Evolutionary conservation across 148 eudicot genomes (phyloP).

Genomic region (Rhododendron mucronatum): DNA sequence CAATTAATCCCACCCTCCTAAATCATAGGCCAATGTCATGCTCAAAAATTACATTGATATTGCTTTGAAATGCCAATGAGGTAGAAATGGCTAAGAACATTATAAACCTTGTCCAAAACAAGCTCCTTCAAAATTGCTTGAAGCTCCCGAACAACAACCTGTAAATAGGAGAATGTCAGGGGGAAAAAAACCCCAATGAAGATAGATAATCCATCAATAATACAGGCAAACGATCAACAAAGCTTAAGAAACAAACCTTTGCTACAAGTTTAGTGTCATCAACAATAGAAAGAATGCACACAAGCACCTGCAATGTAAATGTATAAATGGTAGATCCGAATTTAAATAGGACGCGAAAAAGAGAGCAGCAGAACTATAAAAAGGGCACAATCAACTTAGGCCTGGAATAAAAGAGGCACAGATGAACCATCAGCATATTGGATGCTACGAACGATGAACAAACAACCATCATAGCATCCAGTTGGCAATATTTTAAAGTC

Average conservation of each 20-base stretch:
- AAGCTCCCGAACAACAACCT: slow-evolving; percentile 72
- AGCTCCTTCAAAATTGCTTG: slow-evolving; percentile 59
- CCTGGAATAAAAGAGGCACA: background rate
- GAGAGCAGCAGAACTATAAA: slow-evolving; percentile 1
- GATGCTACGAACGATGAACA: background rate
- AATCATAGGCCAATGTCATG: background rate
- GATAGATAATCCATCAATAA: background rate
- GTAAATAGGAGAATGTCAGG: slow-evolving; percentile 15
- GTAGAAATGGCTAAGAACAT: background rate
- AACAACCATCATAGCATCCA: background rate
- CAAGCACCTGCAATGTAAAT: slow-evolving; percentile 60
- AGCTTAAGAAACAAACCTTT: slow-evolving; percentile 45
- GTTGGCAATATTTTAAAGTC: background rate
- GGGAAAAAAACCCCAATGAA: background rate
- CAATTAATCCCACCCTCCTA: too few relatives aligned
- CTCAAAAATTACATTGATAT: background rate
- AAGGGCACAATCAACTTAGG: background rate
- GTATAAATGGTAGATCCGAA: background rate
- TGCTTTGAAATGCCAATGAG: background rate
- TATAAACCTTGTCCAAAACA: slow-evolving; percentile 62
- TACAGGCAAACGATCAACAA: background rate
- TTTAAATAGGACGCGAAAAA: background rate
- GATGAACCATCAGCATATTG: background rate
- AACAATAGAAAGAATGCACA: slow-evolving; percentile 63
- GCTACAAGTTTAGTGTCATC: slow-evolving; percentile 88